Conservation (phyloP, 2,329 filamentous ascomycete species). For the Aspergillus quadricinctus region DNA sequence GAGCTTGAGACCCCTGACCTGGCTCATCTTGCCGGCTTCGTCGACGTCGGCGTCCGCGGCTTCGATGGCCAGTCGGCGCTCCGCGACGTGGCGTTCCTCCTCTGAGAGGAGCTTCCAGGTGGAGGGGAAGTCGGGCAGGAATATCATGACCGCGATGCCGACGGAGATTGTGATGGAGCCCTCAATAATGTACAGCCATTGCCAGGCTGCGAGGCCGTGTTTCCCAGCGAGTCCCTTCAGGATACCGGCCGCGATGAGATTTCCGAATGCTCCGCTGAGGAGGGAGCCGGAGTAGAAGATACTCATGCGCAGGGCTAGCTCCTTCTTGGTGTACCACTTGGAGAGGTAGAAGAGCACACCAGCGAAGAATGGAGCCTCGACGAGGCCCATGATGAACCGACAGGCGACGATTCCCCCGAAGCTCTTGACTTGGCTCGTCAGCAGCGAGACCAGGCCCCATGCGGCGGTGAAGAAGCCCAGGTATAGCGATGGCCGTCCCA, state of each 20-base stretch:
- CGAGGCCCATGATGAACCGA: conserved; percentile 43
- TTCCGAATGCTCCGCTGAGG: conserved; percentile 50
- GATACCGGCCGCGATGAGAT: conserved; percentile 51
- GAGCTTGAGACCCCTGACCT: conserved; percentile 48
- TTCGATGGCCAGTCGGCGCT: conserved; percentile 48
- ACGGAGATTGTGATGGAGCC: conserved; percentile 33
- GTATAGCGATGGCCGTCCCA: conserved; percentile 41
- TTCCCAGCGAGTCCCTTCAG: conserved; percentile 36
- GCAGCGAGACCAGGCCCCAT: conserved; percentile 44
- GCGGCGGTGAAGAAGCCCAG: conserved; percentile 43
- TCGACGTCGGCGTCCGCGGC: conserved; percentile 49
- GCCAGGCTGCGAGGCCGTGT: conserved; percentile 35
- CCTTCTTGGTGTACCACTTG: conserved; percentile 51
- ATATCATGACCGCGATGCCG: conserved; percentile 27
- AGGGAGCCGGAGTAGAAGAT: conserved; percentile 51
- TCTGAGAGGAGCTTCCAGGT: conserved; percentile 42
- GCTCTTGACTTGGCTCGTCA: conserved; percentile 41
- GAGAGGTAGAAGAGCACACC: conserved; percentile 47
- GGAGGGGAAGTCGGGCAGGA: conserved; percentile 42
- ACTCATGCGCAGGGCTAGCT: conserved; percentile 48
- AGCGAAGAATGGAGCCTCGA: conserved; percentile 46
- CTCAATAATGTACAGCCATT: conserved; percentile 41
- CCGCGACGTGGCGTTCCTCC: conserved; percentile 46
- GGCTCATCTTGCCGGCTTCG: conserved; percentile 45
- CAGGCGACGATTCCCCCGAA: conserved; percentile 43